Evolutionary conservation across 306 rosid genomes (phyloP), one percentile per base, ranked within the genome.

Genomic region (Erythrophleum fordii): DNA sequence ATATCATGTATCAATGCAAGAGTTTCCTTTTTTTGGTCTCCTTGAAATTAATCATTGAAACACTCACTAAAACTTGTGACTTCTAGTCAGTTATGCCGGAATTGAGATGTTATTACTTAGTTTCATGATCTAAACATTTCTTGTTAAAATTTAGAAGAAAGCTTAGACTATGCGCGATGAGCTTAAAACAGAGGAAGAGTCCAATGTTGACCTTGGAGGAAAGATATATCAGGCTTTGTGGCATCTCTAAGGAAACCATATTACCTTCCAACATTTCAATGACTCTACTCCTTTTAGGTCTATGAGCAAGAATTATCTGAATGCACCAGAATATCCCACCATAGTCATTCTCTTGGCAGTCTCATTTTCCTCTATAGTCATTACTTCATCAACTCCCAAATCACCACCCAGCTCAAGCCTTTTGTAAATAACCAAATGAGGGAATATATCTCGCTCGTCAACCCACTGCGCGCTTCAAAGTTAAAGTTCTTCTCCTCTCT

Each of bases 251-350:
- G 34, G 81, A 67, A 22, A 74, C 79, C 25, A 51, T 14, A 68
- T 53, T 75, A 25, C 79, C 86, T 61, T 78, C 73, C 37, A 85
- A 28, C 86, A 85, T 85, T 42, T 85, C 88, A 48, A 85, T 82
- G 56, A 85, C 88, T 53, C 20, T 69, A 64, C 76, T 78, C 71
- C 82, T 85, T 3, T 76, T 68, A 28, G 88, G 86, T 5, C 83
- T 78, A 22, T 82, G 71, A 11, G 7, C 3, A 31, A 79, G 79
- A 25, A 48, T 78, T 18, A 69, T 58, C 64, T 78, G 88, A 18
- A 85, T 73, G 75, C 88, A 82, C 86, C 83, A 85, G 28, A 82
- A 11, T n/a, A n/a, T 5, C 88, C 86, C 18, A 85, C 88, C 65
- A 85, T 16, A 4, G 22, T 34, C 81, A 85, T 61, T 55, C 53